A percentile compares a stretch with the other conserved stretches of the same genome.
Conservation (phyloP, 352 stramenopile genomes). For the Phytophthora brassicae region DNA sequence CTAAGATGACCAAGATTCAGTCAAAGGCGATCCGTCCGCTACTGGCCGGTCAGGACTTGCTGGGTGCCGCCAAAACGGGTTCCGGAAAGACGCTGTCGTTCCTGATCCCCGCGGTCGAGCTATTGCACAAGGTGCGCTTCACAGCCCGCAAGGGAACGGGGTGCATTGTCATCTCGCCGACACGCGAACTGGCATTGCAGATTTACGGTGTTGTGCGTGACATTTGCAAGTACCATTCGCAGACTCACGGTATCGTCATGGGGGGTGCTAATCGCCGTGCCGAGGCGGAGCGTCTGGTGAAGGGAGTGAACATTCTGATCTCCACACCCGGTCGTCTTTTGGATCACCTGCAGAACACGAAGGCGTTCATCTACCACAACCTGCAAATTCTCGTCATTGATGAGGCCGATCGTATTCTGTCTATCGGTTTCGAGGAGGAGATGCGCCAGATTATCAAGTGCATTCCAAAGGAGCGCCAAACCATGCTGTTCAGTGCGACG, state of each 20-base stretch:
- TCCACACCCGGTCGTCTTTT: conserved; percentile 97
- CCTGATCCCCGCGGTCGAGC: conserved; percentile 96
- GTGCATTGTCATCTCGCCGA: conserved; percentile 98
- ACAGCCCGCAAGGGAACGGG: conserved; percentile 95
- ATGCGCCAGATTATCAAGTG: conserved; percentile 98
- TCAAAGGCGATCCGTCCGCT: conserved; percentile 95
- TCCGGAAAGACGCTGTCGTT: conserved; percentile 99
- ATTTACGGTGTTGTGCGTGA: conserved; percentile 99
- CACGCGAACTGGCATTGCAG: conserved; percentile 97
- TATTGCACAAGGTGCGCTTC: conserved; percentile 97
- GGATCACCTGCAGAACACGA: conserved; percentile 98
- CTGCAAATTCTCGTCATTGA: conserved; percentile 97
- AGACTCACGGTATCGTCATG: conserved; percentile 98
- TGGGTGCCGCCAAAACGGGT: conserved; percentile 97
- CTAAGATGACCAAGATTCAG: conserved; percentile 98
- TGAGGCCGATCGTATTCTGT: conserved; percentile 98
- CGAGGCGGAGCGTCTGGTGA: conserved; percentile 93
- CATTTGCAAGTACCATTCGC: conserved; percentile 93
- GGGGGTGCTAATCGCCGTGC: conserved; percentile 97
- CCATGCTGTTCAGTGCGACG: conserved; percentile 98
- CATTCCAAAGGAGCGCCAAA: conserved; percentile 97
- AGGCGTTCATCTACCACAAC: conserved; percentile 97
- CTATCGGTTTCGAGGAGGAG: conserved; percentile 99
- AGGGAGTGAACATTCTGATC: conserved; percentile 98
- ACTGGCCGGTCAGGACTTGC: conserved; percentile 95